Evolutionary conservation across 2,329 filamentous ascomycete species (phyloP).

Genomic region (Pseudogymnoascus sp.): DNA sequence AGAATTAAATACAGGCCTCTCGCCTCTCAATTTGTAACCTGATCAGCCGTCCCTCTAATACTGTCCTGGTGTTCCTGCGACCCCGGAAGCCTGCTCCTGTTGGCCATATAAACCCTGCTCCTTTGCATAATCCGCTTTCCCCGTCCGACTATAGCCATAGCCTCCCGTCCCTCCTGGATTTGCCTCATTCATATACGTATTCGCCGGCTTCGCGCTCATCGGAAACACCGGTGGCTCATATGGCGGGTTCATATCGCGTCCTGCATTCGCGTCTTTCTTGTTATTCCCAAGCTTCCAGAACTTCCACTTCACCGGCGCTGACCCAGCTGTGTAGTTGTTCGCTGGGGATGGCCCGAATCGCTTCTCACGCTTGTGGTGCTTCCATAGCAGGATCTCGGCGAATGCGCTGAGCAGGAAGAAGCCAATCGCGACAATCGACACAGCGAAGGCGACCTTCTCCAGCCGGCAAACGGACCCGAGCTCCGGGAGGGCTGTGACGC

Average conservation of each 20-base stretch:
- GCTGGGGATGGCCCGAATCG: constrained; percentile 59
- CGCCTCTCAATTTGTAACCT: neutral
- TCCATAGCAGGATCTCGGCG: constrained; percentile 61
- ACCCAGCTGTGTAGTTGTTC: constrained; percentile 63
- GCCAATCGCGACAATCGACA: constrained; percentile 69
- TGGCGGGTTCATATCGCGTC: neutral
- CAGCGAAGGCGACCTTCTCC: constrained; percentile 70
- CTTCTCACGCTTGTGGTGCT: constrained; percentile 69
- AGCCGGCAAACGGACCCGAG: constrained; percentile 63
- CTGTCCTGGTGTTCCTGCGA: constrained; percentile 5
- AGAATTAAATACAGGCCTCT: neutral
- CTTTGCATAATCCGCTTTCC: constrained; percentile 5
- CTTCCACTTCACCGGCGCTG: constrained; percentile 33
- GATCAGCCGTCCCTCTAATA: neutral
- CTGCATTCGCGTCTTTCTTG: neutral
- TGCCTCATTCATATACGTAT: neutral
- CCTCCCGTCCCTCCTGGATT: neutral
- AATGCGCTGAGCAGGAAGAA: constrained; percentile 70
- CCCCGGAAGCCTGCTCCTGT: neutral
- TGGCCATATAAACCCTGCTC: constrained; percentile 9
- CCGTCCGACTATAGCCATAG: constrained; percentile 7
- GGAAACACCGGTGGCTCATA: constrained; percentile 1
- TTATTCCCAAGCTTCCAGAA: constrained; percentile 8
- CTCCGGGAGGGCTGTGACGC: constrained; percentile 34
- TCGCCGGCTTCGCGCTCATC: neutral